Percentiles rank a stretch among this genome's conserved stretches.
Evolutionary conservation across 768 basidiomycete genomes (phyloP).

Genomic region (Stropharia rugosoannulata): DNA sequence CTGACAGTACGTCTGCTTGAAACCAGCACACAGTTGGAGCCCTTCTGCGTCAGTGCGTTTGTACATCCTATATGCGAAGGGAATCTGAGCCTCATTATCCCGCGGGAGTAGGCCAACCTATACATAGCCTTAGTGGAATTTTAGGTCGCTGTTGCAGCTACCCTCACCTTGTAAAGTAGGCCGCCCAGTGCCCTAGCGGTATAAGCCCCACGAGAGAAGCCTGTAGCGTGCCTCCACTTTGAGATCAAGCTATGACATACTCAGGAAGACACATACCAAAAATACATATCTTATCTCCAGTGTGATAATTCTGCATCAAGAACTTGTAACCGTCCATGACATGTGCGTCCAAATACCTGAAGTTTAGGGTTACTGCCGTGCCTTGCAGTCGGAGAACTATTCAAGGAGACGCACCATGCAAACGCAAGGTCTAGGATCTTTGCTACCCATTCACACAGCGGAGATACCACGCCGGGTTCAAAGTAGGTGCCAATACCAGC

Average conservation of each 20-base stretch:
- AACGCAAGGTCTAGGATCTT: slow-evolving; percentile 65
- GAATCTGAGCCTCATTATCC: slow-evolving; percentile 67
- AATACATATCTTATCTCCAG: slow-evolving; percentile 72
- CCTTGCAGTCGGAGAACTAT: neutral
- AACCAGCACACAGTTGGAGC: slow-evolving; percentile 53
- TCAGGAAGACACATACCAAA: slow-evolving; percentile 47
- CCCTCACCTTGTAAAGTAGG: slow-evolving; percentile 61
- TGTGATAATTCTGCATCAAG: slow-evolving; percentile 75
- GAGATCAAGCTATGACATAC: neutral
- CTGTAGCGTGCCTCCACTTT: slow-evolving; percentile 27
- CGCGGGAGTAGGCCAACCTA: slow-evolving; percentile 71
- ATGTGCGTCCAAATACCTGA: slow-evolving; percentile 69
- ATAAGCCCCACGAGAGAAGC: slow-evolving; percentile 68
- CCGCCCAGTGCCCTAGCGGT: slow-evolving; percentile 68
- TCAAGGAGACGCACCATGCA: slow-evolving; percentile 56
- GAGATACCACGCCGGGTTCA: slow-evolving; percentile 65
- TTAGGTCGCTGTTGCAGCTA: neutral
- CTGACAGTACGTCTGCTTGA: slow-evolving; percentile 71
- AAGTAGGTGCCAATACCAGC: slow-evolving; percentile 52
- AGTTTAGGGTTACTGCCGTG: neutral
- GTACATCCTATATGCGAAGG: slow-evolving; percentile 77
- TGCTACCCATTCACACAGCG: slow-evolving; percentile 56
- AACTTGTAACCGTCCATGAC: slow-evolving; percentile 76
- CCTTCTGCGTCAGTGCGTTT: slow-evolving; percentile 47
- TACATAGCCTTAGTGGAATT: neutral